Evolutionary conservation across 768 basidiomycete genomes (phyloP), one percentile per base, ranked within the genome.

Genomic region (Mycena sanguinolenta): DNA sequence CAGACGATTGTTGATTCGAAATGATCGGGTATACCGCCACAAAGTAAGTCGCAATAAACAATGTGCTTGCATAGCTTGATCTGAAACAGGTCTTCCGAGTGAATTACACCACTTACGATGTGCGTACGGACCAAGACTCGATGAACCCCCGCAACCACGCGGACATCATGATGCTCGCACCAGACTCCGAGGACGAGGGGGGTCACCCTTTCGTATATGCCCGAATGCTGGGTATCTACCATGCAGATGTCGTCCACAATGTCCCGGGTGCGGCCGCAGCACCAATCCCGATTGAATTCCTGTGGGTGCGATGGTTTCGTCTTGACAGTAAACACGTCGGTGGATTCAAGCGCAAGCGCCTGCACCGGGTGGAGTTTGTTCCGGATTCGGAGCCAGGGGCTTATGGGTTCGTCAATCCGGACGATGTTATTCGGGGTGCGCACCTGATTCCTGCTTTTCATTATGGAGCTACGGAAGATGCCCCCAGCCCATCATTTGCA

Each of bases 31-130:
- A 28, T 84, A 75, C 46, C 46, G 13, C 14, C 81, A 83, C 73
- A 81, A 80, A 50, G 64, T 73, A 0, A n/a, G n/a, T n/a, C n/a
- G n/a, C 17, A 38, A 14, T 14, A 38, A 38, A 44, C 6, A 19
- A 44, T 44, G 16, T 6, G 6, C 42, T 44, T 44, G 42, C 42
- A 44, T 16, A 12, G 17, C n/a, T 44, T 19, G 19, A 44, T 44
- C 13, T 2, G 12, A 2, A 19, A 44, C 8, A 44, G 42, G 42
- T 44, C 19, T 44, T 85, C 0, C 77, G 77, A 0, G 54, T 86
- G 53, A 84, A 84, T 71, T 85, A 82, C 85, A 86, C 64, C 81
- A 87, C 73, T 64, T 84, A 2, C 79, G 77, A 0, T 74, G 77
- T 1, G 49, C 61, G n/a, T 34, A 30, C 14, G 49, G 61, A 70